Conservation (phyloP, 495 filamentous ascomycete species). For the Friedmanniomyces simplex region DNA sequence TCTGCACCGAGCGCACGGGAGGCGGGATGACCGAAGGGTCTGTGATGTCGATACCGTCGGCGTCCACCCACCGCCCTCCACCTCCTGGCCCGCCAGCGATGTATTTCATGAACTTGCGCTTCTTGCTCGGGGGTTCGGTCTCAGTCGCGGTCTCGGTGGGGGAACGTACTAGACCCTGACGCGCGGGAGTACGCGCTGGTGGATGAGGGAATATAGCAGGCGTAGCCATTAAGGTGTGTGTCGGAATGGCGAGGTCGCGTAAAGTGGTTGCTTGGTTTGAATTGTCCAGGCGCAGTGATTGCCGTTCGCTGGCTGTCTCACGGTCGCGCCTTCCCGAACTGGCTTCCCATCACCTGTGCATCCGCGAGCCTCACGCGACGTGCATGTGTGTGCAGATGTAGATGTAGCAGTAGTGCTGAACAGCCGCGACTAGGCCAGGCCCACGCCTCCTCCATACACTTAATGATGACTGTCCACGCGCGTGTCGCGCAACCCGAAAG, state of each 20-base stretch:
- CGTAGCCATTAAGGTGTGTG: background rate
- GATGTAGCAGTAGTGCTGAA: too few species aligned
- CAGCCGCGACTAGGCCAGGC: too few species aligned
- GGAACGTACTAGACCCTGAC: background rate
- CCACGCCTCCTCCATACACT: too few species aligned
- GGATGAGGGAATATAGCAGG: background rate
- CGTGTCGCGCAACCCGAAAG: too few species aligned
- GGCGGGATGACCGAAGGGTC: constrained; percentile 2
- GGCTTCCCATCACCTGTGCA: background rate
- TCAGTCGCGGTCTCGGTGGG: background rate
- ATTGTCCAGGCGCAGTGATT: background rate
- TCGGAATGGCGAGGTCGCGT: background rate
- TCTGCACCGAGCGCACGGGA: constrained; percentile 1
- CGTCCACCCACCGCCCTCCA: constrained; percentile 33
- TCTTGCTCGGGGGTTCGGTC: constrained; percentile 14
- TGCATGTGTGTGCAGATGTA: too few species aligned
- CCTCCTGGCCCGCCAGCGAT: constrained; percentile 34
- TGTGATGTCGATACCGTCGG: constrained; percentile 25
- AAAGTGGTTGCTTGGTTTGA: too few species aligned
- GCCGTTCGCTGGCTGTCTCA: background rate
- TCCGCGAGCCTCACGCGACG: background rate
- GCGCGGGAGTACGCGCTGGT: constrained; percentile 7
- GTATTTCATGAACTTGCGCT: constrained; percentile 30
- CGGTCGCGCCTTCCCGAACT: background rate
- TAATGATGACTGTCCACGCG: too few species aligned